These are phyloP conservation scores for Stephanocyclus meneghinianus DNA, from an alignment of 352 stramenopile species.

Conservation along the genomic window DNA sequence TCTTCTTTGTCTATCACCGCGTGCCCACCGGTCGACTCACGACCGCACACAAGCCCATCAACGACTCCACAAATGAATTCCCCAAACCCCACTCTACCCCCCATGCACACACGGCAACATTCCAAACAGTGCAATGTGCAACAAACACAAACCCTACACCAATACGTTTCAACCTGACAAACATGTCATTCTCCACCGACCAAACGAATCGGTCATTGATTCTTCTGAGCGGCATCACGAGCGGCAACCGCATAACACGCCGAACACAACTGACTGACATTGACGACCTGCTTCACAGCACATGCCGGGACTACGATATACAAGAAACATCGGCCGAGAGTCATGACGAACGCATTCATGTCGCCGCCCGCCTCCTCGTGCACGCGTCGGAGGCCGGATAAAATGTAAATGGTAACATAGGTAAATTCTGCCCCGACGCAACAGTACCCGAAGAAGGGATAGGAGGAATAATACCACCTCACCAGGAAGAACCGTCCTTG, in stretches of 20 bases:
- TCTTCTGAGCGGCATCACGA: constrained; percentile 51
- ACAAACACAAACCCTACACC: too few species aligned
- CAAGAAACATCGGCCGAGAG: constrained; percentile 43
- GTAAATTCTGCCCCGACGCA: constrained; percentile 81
- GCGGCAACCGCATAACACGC: constrained; percentile 75
- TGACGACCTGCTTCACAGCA: constrained; percentile 78
- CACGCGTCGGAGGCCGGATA: constrained; percentile 28
- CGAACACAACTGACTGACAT: constrained; percentile 78
- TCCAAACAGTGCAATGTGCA: too few species aligned
- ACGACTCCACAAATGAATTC: too few species aligned
- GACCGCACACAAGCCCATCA: too few species aligned
- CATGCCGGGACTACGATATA: constrained; percentile 62
- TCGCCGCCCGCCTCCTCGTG: neutral
- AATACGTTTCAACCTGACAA: too few species aligned
- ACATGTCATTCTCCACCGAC: too few species aligned
- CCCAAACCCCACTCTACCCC: too few species aligned
- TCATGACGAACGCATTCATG: constrained; percentile 22
- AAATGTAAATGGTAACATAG: constrained; percentile 73
- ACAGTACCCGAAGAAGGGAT: constrained; percentile 83
- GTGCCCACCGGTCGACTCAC: too few species aligned
- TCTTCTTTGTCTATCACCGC: too few species aligned
- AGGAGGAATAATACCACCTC: constrained; percentile 85
- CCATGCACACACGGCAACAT: too few species aligned
- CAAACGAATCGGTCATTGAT: too few species aligned
- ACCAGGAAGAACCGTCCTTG: constrained; percentile 91